Base-by-base conservation (phyloP, 352 stramenopile genomes). In the Phytophthora citrophthora region DNA sequence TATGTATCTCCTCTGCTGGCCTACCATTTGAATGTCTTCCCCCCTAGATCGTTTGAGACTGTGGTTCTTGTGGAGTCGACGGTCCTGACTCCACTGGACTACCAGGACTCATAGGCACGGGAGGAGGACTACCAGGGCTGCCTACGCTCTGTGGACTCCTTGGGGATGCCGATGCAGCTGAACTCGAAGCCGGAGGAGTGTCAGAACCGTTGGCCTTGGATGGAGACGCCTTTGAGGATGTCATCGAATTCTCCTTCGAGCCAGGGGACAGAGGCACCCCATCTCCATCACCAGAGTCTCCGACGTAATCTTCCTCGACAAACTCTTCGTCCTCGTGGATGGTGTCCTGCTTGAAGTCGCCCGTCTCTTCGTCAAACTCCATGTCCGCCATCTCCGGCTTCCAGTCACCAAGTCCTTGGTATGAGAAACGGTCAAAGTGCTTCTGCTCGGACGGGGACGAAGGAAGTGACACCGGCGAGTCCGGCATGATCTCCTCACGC, bases 371-470 rank as follows among this genome's bases (percentile, higher is more conserved):
- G 51, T 89, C 79, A 45, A 89, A 85, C 9, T 77, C 59, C 76
- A 89, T 89, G 62, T 85, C 70, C 4, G 77, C 77, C 79, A 89
- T 89, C 50, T 74, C 79, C 4, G 79, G 79, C 26, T 86, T 74
- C 79, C 79, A 89, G 46, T 74, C 77, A 18, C 81, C 79, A 26
- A 86, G 64, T 34, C 81, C 81, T 40, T 83, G 75, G 63, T 90
- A 90, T 55, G 81, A 90, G 58, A 90, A 90, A 41, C 81, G 79
- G 49, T 90, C 81, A 58, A 90, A 90, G 64, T 90, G 81, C 66
- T 84, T 87, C 63, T 85, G 67, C 54, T 88, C 79, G 7, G 74
- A 87, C 20, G 81, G 81, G 10, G 81, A 90, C 16, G 73, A 88
- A 40, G 81, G 81, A 48, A 90, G 48, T 27, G 79, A 86, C 26